Conservation (phyloP, 108 stramenopile genomes). For the Cyclotella choctawhatcheeana region DNA sequence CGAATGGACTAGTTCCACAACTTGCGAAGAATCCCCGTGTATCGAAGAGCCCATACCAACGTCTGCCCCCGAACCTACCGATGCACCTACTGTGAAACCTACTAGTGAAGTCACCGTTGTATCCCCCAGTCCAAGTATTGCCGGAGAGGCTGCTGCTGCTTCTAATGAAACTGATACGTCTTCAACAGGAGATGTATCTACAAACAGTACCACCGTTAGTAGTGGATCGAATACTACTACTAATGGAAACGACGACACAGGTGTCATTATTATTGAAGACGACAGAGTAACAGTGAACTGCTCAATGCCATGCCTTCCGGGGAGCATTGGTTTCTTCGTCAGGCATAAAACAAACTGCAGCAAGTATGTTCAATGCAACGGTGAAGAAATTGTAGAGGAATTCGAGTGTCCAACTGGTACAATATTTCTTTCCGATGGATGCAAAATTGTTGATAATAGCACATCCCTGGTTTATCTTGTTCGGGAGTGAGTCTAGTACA, state of each 20-base stretch:
- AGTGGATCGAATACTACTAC: too few species aligned
- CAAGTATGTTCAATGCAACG: conserved; percentile 21
- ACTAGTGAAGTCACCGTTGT: too few species aligned
- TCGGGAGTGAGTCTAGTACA: too few species aligned
- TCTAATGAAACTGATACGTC: too few species aligned
- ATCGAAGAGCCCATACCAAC: background rate
- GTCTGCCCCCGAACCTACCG: background rate
- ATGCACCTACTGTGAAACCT: background rate
- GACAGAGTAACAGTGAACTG: background rate
- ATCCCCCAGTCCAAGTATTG: too few species aligned
- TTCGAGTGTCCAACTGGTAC: conserved; percentile 3
- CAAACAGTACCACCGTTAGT: too few species aligned
- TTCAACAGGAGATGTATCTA: too few species aligned
- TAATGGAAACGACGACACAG: background rate
- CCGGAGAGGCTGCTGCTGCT: too few species aligned
- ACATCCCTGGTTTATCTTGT: too few species aligned
- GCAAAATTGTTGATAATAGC: background rate
- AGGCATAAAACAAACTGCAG: background rate
- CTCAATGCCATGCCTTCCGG: background rate
- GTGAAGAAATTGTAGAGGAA: background rate
- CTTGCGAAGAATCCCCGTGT: background rate
- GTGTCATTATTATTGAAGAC: background rate
- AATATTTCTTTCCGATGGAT: conserved; percentile 2
- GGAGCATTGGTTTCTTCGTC: background rate
- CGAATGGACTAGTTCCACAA: background rate